Conservation (phyloP, 371 early-diverging fungal genomes). For the Aphelidium insulamus region DNA sequence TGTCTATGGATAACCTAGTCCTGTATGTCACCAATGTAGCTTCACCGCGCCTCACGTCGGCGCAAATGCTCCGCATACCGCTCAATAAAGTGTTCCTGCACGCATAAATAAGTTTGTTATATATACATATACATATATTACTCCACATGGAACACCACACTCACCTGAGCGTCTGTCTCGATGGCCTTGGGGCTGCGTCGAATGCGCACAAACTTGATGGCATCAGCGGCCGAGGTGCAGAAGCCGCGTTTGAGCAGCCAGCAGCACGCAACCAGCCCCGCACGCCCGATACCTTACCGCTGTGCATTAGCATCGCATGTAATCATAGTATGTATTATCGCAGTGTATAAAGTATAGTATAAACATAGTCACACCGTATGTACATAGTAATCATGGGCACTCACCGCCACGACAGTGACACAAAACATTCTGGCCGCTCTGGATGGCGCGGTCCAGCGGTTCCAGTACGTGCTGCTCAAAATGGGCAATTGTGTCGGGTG, state of each 20-base stretch:
- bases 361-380: not conserved
- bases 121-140: too few relatives aligned
- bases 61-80: slow-evolving; percentile 16
- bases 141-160: too few relatives aligned
- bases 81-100: slow-evolving; percentile 37
- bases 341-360: too few relatives aligned
- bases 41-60: too few relatives aligned
- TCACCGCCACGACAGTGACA: slow-evolving; percentile 58
- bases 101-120: too few relatives aligned
- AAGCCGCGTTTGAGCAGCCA: slow-evolving; percentile 31
- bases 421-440: slow-evolving; percentile 30
- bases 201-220: slow-evolving; percentile 24
- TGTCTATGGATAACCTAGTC: too few relatives aligned
- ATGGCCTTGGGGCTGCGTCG: slow-evolving; percentile 37
- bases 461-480: slow-evolving; percentile 27
- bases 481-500: slow-evolving; percentile 34
- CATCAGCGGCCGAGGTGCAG: slow-evolving; percentile 21
- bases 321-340: too few relatives aligned
- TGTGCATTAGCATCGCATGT: not conserved
- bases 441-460: slow-evolving; percentile 20
- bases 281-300: slow-evolving; percentile 40
- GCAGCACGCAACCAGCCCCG: slow-evolving; percentile 51
- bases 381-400: slow-evolving; percentile 1
- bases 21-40: not conserved
- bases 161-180: too few relatives aligned